A percentile compares a stretch with the other conserved stretches of the same genome.
These are phyloP conservation scores for Entomortierella beljakovae DNA, from an alignment of 192 early-diverging fungal genomes.

Conservation along the genomic window DNA sequence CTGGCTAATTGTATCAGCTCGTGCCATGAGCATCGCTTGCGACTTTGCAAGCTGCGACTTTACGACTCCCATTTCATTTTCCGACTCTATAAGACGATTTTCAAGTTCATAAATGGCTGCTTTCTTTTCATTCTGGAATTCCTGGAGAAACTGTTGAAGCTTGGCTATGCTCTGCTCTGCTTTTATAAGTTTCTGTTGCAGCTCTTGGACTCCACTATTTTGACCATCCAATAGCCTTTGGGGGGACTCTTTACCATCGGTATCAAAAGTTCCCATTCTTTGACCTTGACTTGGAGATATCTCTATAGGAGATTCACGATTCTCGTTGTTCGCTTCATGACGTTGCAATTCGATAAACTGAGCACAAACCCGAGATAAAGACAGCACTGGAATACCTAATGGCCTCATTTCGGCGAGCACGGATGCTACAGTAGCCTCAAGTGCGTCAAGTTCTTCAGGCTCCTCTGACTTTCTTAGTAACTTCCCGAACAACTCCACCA, in stretches of 20 bases:
- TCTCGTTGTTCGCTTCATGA: not conserved
- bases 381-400: constrained; percentile 4
- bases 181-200: constrained; percentile 12
- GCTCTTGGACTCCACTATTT: not conserved
- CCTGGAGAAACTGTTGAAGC: constrained; percentile 43
- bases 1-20: not conserved
- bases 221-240: no score
- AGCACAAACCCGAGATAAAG: not conserved
- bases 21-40: constrained; percentile 30
- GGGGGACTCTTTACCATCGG: not conserved
- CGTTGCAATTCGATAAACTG: constrained; percentile 7
- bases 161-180: constrained; percentile 28
- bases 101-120: constrained; percentile 25
- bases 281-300: not conserved
- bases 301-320: no score
- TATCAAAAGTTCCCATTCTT: not conserved
- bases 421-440: constrained; percentile 6
- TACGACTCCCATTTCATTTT: constrained; percentile 8
- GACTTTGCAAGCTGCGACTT: constrained; percentile 40
- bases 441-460: constrained; percentile 5
- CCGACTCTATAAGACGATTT: constrained; percentile 19
- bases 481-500: constrained; percentile 15
- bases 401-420: constrained; percentile 2
- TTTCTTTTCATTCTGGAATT: constrained; percentile 48
- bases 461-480: constrained; percentile 13